Conservation (phyloP, 2,329 filamentous ascomycete genomes). For the Leptographium wingfieldii region DNA sequence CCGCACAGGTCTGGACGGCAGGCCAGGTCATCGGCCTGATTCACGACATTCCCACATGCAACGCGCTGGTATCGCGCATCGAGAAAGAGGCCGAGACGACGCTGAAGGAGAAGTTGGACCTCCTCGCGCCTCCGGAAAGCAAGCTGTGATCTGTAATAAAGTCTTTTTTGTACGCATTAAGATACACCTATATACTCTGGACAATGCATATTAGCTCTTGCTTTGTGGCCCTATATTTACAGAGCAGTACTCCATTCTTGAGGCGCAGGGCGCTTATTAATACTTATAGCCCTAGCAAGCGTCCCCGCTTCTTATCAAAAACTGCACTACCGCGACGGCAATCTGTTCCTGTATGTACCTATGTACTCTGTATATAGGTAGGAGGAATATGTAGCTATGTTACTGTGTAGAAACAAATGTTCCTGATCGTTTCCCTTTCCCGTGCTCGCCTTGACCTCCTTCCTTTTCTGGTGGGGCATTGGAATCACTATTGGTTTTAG, state of each 20-base stretch:
- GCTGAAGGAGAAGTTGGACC: slow-evolving; percentile 43
- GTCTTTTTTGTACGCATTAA: neutral
- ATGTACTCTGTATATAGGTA: too few species aligned
- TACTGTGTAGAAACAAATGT: too few species aligned
- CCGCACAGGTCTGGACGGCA: slow-evolving; percentile 75
- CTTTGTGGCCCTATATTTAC: neutral
- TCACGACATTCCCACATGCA: slow-evolving; percentile 69
- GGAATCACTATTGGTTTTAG: too few species aligned
- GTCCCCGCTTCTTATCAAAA: neutral
- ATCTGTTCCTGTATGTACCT: too few species aligned
- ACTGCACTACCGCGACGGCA: neutral
- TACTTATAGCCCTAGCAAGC: neutral
- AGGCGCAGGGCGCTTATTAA: neutral
- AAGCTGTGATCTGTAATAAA: slow-evolving; percentile 36
- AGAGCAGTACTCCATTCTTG: neutral
- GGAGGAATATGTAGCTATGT: too few species aligned
- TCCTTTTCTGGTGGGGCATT: too few species aligned
- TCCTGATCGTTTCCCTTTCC: too few species aligned
- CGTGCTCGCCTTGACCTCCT: too few species aligned
- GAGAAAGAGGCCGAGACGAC: slow-evolving; percentile 63
- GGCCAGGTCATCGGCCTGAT: slow-evolving; percentile 90
- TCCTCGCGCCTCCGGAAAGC: slow-evolving; percentile 38
- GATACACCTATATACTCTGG: too few species aligned
- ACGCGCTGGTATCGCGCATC: slow-evolving; percentile 55
- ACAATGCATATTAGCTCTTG: too few species aligned